These are phyloP conservation scores for Cornus florida DNA, from an alignment of 148 eudicot species.

Conservation along the genomic window DNA sequence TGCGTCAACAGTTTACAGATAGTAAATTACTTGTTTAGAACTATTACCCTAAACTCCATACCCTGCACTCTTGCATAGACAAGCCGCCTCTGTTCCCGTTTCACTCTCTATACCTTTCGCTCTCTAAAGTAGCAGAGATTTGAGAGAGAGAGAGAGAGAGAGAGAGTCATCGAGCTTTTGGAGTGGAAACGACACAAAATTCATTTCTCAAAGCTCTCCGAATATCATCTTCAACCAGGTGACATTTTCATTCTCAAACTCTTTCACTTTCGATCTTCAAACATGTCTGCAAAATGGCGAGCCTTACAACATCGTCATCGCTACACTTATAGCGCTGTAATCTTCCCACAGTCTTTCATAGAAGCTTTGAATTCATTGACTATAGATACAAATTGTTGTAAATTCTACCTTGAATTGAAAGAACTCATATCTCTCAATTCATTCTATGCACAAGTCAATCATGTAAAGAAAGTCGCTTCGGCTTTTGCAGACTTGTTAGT, in stretches of 20 bases:
- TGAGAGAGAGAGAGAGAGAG: neutral
- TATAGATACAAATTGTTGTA: conserved; percentile 5
- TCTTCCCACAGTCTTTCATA: conserved; percentile 60
- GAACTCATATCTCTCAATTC: conserved; percentile 61
- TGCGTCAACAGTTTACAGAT: neutral
- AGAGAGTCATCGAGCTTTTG: neutral
- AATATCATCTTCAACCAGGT: neutral
- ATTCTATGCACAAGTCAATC: conserved; percentile 71
- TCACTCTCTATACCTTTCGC: neutral
- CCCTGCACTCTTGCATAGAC: neutral
- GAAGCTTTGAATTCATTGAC: conserved; percentile 43
- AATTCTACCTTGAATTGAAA: conserved; percentile 38
- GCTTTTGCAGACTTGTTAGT: conserved; percentile 50
- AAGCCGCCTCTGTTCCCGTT: neutral
- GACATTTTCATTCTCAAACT: neutral
- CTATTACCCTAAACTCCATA: neutral
- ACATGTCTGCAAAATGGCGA: conserved; percentile 96
- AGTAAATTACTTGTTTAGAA: neutral
- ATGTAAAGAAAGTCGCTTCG: conserved; percentile 59
- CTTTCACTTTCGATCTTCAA: conserved; percentile 2
- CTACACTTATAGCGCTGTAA: conserved; percentile 79
- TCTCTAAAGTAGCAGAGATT: neutral
- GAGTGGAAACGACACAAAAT: no score
- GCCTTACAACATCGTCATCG: conserved; percentile 97
- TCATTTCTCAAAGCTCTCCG: neutral